phyloP scores from a whole-genome alignment of 192 early-diverging fungal genomes.

The Coemansia reversa region DNA sequence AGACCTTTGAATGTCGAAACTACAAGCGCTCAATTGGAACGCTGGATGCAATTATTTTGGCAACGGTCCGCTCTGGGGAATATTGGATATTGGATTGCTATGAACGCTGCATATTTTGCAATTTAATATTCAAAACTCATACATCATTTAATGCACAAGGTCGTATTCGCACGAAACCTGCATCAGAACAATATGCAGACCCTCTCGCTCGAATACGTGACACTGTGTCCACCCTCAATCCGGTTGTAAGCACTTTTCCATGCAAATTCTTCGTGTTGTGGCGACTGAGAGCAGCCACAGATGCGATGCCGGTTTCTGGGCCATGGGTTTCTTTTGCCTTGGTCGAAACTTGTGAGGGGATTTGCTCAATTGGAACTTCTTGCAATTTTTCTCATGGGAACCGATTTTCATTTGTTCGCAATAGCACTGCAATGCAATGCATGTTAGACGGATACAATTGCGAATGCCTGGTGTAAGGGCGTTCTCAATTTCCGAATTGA shows the following conservation, averaged over 20 bases:
- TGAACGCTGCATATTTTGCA: not conserved
- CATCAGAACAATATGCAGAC: not conserved
- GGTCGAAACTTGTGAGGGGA: not conserved
- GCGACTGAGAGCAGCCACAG: not conserved
- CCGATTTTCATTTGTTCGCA: not conserved
- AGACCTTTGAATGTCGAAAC: no score
- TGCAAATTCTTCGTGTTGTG: not conserved
- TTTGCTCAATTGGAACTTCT: not conserved
- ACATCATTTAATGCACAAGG: not conserved
- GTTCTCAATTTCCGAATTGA: constrained; percentile 17
- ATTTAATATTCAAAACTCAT: not conserved
- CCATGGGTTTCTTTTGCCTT: not conserved
- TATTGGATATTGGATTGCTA: not conserved
- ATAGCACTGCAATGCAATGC: not conserved
- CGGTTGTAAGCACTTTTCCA: not conserved
- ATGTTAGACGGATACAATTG: constrained; percentile 4
- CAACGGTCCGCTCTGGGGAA: no score
- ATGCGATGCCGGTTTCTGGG: not conserved
- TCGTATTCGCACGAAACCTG: not conserved
- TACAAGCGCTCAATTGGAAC: no score
- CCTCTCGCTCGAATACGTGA: not conserved
- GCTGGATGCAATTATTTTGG: no score
- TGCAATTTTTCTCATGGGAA: not conserved
- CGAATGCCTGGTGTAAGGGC: constrained; percentile 4
- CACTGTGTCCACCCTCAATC: not conserved